These are phyloP conservation scores for Globisporangium abappressorium DNA, from an alignment of 352 stramenopile species.

Conservation along the genomic window DNA sequence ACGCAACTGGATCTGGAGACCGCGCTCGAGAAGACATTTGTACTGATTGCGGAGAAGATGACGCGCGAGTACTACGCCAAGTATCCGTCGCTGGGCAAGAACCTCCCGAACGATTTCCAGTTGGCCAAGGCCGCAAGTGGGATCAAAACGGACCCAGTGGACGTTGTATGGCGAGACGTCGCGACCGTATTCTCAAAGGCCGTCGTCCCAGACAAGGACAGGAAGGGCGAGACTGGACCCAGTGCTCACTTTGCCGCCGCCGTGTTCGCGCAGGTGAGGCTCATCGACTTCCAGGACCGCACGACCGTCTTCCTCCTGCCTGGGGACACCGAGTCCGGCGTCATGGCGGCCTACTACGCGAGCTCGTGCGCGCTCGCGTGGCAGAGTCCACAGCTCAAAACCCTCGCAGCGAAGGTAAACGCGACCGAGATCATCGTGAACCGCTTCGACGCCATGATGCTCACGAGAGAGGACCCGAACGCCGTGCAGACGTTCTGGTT, in stretches of 20 bases:
- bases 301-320: neutral
- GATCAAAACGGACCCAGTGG: neutral
- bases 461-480: constrained; percentile 1
- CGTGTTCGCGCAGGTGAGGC: neutral
- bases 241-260: constrained; percentile 3
- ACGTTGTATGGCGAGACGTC: neutral
- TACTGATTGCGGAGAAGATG: neutral
- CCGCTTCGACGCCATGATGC: neutral
- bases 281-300: constrained; percentile 4
- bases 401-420: neutral
- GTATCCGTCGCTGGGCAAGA: constrained; percentile 1
- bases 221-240: neutral
- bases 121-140: neutral
- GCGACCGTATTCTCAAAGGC: neutral
- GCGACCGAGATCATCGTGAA: constrained; percentile 1
- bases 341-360: neutral
- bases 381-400: neutral
- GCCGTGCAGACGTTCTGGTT: constrained; percentile 4
- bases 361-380: constrained; percentile 2
- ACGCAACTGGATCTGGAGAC: neutral
- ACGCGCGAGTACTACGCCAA: neutral
- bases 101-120: constrained; percentile 1
- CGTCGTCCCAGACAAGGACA: neutral
- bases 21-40: neutral
- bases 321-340: neutral